Evolutionary conservation across 257 asterid genomes (phyloP), one percentile per base, ranked within the genome.

Genomic region (Solanum tarapatanum): DNA sequence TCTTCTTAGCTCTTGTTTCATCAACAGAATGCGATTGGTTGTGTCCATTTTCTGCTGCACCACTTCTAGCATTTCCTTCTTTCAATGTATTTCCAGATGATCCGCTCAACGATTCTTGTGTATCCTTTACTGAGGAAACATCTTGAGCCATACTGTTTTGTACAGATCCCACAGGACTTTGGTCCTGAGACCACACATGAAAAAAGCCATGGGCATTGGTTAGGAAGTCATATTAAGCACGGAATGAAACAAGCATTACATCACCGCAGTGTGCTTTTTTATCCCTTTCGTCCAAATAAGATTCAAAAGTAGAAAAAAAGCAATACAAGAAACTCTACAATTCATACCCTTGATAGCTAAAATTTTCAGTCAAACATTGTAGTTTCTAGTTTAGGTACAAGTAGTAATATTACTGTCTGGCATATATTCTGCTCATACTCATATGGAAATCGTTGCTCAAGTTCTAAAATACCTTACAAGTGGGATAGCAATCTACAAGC

Each of bases 1-100:
- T 95, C 92, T 93, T 96, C 92, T 91, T 95, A 80, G 86, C 96
- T 90, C 95, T 90, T 88, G 93, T 95, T 83, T 91, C 96, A 30
- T 19, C 69, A 80, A 48, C 7, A 17, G 85, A 45, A 48, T 21
- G 69, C 6, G n/a, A 66, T 86, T 88, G 93, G 90, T 86, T 92
- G 84, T 86, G 93, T 80, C 92, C 95, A 82, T 90, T 90, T 85
- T 87, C 36, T 10, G 66, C 28, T 3, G 91, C 82, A 76, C 51
- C 70, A 89, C 88, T 88, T 68, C 87, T 92, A 85, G 90, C 62
- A 70, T 87, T 89, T 84, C 87, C 92, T 86, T 91, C 92, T 84
- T 76, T 85, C 58, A 91, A 69, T 79, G 83, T n/a, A 86, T 90
- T 88, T 87, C 88, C 90, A 64, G 74, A 82, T 51, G 91, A 89